phyloP scores from a whole-genome alignment of 257 asterid species.

The Coffea eugenioides region DNA sequence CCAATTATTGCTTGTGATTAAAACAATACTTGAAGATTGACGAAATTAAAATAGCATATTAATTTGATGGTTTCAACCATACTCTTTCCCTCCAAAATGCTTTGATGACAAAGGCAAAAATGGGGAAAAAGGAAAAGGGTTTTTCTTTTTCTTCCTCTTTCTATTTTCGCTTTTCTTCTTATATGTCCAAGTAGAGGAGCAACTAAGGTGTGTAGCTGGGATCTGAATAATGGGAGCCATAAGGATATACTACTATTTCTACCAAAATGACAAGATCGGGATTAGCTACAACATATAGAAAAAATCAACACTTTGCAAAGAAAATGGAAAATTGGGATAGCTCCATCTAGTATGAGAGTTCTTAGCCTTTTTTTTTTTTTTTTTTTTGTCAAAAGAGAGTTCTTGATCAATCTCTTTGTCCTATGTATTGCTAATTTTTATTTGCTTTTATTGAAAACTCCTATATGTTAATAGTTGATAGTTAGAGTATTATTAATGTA shows the following conservation, averaged over 20 bases:
- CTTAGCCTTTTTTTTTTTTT: too few species aligned
- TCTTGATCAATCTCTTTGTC: neutral
- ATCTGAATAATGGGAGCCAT: neutral
- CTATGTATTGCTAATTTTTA: neutral
- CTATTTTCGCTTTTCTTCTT: neutral
- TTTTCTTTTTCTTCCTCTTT: neutral
- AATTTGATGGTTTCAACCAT: too few species aligned
- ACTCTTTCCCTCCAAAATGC: neutral
- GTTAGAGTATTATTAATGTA: too few species aligned
- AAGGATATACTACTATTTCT: neutral
- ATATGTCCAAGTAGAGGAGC: neutral
- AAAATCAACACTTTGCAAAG: neutral
- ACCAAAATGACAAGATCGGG: neutral
- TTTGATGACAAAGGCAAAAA: neutral
- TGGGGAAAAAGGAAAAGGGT: neutral
- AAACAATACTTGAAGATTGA: too few species aligned
- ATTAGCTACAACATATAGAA: neutral
- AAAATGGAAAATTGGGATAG: neutral
- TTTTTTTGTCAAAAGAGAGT: too few species aligned
- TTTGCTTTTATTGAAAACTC: neutral
- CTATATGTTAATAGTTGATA: neutral
- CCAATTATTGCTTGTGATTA: too few species aligned
- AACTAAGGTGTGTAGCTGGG: neutral
- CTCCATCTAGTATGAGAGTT: neutral
- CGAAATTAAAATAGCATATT: too few species aligned